phyloP scores from a whole-genome alignment of 2,329 filamentous ascomycete species.

The Spiromastix sp. region DNA sequence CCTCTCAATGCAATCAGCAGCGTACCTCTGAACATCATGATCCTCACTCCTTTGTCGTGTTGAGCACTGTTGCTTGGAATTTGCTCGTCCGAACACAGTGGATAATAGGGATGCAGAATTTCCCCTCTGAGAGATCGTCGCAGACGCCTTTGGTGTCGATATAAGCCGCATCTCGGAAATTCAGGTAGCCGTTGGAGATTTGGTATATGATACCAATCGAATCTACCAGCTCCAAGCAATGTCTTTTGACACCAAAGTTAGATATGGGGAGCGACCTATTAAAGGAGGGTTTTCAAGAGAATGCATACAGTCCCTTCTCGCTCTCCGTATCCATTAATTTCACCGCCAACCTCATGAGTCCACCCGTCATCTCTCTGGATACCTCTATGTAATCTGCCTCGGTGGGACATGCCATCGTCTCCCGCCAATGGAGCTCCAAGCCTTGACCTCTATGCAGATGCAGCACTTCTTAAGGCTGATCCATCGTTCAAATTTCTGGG shows the following conservation, averaged over 20 bases:
- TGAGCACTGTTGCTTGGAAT: no score
- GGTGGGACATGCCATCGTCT: conserved; percentile 23
- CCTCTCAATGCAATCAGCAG: no score
- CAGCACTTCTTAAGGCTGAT: conserved; percentile 21
- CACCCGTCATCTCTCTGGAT: conserved; percentile 31
- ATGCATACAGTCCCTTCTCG: conserved; percentile 3
- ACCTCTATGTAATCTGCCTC: conserved; percentile 31
- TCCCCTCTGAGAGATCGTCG: conserved; percentile 20
- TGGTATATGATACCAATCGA: conserved; percentile 23
- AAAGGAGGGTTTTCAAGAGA: conserved; percentile 3
- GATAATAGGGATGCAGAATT: conserved; percentile 21
- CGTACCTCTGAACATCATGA: no score
- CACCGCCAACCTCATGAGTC: conserved; percentile 26
- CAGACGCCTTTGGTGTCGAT: conserved; percentile 77
- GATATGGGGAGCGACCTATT: conserved; percentile 3
- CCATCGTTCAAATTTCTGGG: conserved; percentile 21
- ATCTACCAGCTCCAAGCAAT: conserved; percentile 53
- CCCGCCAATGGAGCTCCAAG: conserved; percentile 30
- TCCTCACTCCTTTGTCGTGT: no score
- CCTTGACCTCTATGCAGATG: conserved; percentile 31
- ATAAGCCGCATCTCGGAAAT: conserved; percentile 58
- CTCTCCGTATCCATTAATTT: conserved; percentile 25
- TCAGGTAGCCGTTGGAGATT: conserved; percentile 61
- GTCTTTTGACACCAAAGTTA: conserved; percentile 9
- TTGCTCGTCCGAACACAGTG: no score